phyloP scores from a whole-genome alignment of 129 eudicot genomes.

The Flaveria robusta region DNA sequence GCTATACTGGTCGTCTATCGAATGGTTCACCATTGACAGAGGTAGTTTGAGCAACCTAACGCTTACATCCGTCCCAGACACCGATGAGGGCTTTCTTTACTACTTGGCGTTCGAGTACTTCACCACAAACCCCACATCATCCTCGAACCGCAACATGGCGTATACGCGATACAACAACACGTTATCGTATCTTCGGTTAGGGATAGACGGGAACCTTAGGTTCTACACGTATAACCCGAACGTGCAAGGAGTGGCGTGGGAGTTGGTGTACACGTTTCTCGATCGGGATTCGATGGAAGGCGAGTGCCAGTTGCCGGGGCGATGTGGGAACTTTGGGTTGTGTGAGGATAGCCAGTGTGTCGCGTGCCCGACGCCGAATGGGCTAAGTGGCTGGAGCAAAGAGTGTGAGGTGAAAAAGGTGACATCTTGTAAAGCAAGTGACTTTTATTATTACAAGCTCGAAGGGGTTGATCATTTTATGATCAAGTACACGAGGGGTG shows the following conservation, averaged over 20 bases:
- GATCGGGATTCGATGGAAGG: conserved; percentile 33
- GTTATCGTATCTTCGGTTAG: conserved; percentile 36
- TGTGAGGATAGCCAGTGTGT: conserved; percentile 41
- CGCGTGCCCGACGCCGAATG: conserved; percentile 41
- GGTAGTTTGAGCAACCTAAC: conserved; percentile 35
- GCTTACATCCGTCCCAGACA: conserved; percentile 15
- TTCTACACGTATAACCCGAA: conserved; percentile 33
- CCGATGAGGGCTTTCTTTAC: conserved; percentile 24
- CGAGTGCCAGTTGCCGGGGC: conserved; percentile 39
- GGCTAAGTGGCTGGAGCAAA: conserved; percentile 37
- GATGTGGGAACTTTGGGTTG: conserved; percentile 43
- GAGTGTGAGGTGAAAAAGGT: conserved; percentile 34
- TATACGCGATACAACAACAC: conserved; percentile 30
- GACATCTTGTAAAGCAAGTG: conserved; percentile 34
- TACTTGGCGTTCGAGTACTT: conserved; percentile 23
- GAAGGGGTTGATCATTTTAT: conserved; percentile 57
- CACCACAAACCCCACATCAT: conserved; percentile 10
- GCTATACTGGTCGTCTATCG: conserved; percentile 24
- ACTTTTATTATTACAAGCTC: conserved; percentile 39
- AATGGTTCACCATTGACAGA: conserved; percentile 32
- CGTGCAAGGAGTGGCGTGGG: conserved; percentile 32
- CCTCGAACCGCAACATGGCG: conserved; percentile 14
- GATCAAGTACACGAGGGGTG: conserved; percentile 48
- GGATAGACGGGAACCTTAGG: conserved; percentile 38
- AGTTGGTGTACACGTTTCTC: conserved; percentile 26